Conservation (phyloP, 768 basidiomycete genomes). For the Tulasnella calospora region DNA sequence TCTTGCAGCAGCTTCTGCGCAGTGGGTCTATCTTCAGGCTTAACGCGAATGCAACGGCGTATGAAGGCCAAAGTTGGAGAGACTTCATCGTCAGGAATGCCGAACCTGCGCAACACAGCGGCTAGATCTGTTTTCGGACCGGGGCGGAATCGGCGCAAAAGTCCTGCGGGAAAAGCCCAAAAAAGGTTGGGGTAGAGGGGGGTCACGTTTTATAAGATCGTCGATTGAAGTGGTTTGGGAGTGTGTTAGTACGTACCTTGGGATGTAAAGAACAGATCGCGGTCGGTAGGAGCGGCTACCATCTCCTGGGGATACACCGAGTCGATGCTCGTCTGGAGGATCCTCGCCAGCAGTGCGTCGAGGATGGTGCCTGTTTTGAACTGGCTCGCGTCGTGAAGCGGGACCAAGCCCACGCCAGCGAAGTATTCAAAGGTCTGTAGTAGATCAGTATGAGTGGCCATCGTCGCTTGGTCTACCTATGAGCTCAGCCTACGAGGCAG, state of each 20-base stretch:
- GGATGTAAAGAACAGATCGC: not conserved
- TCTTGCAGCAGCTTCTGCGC: too few relatives aligned
- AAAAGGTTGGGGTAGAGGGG: too few relatives aligned
- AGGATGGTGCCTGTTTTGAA: not conserved
- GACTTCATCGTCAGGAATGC: not conserved
- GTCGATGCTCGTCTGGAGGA: not conserved
- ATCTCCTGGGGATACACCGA: not conserved
- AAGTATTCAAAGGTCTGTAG: not conserved
- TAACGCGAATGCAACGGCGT: not conserved
- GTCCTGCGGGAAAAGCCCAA: not conserved
- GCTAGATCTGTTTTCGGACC: not conserved
- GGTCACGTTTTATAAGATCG: not conserved
- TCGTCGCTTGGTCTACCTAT: not conserved
- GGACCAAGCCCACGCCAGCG: not conserved
- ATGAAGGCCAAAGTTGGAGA: not conserved
- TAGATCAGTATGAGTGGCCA: not conserved
- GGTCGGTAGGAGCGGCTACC: not conserved
- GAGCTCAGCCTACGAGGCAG: conserved; percentile 26
- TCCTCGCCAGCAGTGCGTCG: not conserved
- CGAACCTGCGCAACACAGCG: not conserved
- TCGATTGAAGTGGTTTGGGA: not conserved
- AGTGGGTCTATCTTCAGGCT: not conserved
- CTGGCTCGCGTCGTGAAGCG: not conserved
- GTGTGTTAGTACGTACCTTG: not conserved
- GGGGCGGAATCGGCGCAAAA: not conserved